A percentile compares a stretch with the other conserved stretches of the same genome.
phyloP scores from a whole-genome alignment of 805 yeast species.

The Myxozyma lipomycoides region DNA sequence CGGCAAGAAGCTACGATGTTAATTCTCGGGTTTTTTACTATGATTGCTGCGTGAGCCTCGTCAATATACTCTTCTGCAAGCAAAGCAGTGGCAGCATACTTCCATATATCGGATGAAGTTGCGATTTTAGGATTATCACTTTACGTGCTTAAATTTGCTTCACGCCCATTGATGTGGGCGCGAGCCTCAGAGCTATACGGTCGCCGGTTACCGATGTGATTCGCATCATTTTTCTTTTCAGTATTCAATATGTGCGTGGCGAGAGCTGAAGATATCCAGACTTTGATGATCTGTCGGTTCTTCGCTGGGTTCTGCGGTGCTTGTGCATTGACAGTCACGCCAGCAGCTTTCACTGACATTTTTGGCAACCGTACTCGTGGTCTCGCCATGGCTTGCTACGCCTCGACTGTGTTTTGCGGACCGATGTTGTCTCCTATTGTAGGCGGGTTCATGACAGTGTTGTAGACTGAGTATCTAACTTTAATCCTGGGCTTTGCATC shows the following conservation, averaged over 20 bases:
- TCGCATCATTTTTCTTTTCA: slow-evolving; percentile 53
- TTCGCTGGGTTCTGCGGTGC: slow-evolving; percentile 63
- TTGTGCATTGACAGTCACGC: slow-evolving; percentile 64
- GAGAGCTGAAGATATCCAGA: slow-evolving; percentile 64
- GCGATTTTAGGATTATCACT: slow-evolving; percentile 71
- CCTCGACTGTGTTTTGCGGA: slow-evolving; percentile 56
- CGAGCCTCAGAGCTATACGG: slow-evolving; percentile 78
- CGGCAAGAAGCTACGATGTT: slow-evolving; percentile 40
- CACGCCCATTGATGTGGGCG: slow-evolving; percentile 87
- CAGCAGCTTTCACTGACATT: slow-evolving; percentile 62
- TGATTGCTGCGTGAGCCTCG: slow-evolving; percentile 65
- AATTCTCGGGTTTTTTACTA: slow-evolving; percentile 48
- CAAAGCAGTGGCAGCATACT: slow-evolving; percentile 46
- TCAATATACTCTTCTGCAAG: slow-evolving; percentile 68
- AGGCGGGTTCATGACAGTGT: slow-evolving; percentile 52
- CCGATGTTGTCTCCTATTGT: slow-evolving; percentile 47
- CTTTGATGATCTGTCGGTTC: slow-evolving; percentile 52
- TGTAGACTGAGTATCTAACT: slow-evolving; percentile 59
- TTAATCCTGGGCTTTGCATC: slow-evolving; percentile 51
- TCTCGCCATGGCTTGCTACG: slow-evolving; percentile 52
- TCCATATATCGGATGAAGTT: slow-evolving; percentile 58
- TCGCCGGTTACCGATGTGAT: slow-evolving; percentile 53
- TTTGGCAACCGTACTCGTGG: slow-evolving; percentile 50
- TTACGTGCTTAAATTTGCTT: slow-evolving; percentile 84
- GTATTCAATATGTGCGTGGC: slow-evolving; percentile 69